Base-by-base conservation (phyloP, 2,329 filamentous ascomycete genomes). In the Verticillium tricorpus region DNA sequence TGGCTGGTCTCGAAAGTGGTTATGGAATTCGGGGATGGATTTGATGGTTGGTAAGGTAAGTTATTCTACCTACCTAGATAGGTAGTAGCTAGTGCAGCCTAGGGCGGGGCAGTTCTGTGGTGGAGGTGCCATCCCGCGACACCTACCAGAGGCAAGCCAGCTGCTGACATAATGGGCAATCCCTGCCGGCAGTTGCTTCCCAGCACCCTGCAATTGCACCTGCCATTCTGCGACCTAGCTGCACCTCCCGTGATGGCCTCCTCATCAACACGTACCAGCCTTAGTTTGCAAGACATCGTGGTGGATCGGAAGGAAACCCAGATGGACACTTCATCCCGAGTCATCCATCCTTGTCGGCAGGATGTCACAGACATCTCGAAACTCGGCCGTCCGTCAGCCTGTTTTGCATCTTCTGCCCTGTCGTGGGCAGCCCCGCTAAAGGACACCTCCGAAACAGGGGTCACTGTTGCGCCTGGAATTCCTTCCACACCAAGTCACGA, bases 301-400 rank as follows among this genome's bases (percentile, higher is more conserved):
- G 19, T 1, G 22, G 45, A 52, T 52, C 45, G 45, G 45, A 22
- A 52, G 45, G 28, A 52, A 22, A 22, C 19, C 19, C 45, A 52
- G 45, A 52, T 52, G 19, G 19, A 25, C n/a, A 8, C 45, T 52
- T 52, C 45, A 52, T 22, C 45, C 45, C 45, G 45, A 52, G 45
- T 52, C 19, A 22, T 52, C 45, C 45, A 67, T 62, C 56, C 63
- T 59, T 65, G 64, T 57, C 59, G 17, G 50, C 57, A 52, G 61
- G 62, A 63, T 61, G 63, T 67, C 65, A 66, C 67, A 67, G 60
- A 67, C 66, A 63, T 62, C 56, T 60, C 72, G 75, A 77, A 77
- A 77, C 75, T 76, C 75, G 73, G 73, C 76, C 76, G 62, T 66
- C 65, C 70, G 69, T 72, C 73, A 74, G 64, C 64, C 66, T 70